Conservation (phyloP, 1,284 basidiomycete species). For the Trametes polyzona region DNA sequence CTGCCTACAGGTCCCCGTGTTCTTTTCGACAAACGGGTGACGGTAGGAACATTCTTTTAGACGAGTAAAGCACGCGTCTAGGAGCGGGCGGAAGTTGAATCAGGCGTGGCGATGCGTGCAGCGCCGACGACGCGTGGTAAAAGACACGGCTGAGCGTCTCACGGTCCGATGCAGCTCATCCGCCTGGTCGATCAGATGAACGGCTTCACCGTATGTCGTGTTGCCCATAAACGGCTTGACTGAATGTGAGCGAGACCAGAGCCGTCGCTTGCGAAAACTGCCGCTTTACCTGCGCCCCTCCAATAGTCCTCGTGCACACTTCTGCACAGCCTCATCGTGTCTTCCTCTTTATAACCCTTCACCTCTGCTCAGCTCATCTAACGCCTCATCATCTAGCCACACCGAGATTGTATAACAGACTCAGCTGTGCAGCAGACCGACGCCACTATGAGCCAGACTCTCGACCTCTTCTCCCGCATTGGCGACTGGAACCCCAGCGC, state of each 20-base stretch:
- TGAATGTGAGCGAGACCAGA: too few relatives aligned
- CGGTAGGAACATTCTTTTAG: not conserved
- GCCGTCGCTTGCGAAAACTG: too few relatives aligned
- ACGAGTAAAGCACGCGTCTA: not conserved
- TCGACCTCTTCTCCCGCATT: constrained; percentile 1
- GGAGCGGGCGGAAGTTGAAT: not conserved
- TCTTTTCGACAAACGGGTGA: not conserved
- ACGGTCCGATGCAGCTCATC: not conserved
- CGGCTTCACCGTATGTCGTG: not conserved
- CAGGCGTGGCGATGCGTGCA: not conserved
- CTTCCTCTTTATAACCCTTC: too few relatives aligned
- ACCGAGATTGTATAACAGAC: not conserved
- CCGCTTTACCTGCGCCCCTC: too few relatives aligned
- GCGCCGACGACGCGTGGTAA: not conserved
- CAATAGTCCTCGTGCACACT: too few relatives aligned
- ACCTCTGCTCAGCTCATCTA: too few relatives aligned
- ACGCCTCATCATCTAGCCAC: too few relatives aligned
- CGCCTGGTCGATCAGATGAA: not conserved
- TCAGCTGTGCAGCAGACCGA: too few relatives aligned
- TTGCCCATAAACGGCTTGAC: too few relatives aligned
- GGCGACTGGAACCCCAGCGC: not conserved
- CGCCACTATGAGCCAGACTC: not conserved
- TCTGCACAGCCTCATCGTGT: too few relatives aligned
- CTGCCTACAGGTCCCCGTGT: not conserved
- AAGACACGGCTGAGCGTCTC: not conserved